Percentiles rank a stretch among this genome's conserved stretches.
Evolutionary conservation across 2,329 filamentous ascomycete genomes (phyloP).

Genomic region (Chaetomiaceae sp.): DNA sequence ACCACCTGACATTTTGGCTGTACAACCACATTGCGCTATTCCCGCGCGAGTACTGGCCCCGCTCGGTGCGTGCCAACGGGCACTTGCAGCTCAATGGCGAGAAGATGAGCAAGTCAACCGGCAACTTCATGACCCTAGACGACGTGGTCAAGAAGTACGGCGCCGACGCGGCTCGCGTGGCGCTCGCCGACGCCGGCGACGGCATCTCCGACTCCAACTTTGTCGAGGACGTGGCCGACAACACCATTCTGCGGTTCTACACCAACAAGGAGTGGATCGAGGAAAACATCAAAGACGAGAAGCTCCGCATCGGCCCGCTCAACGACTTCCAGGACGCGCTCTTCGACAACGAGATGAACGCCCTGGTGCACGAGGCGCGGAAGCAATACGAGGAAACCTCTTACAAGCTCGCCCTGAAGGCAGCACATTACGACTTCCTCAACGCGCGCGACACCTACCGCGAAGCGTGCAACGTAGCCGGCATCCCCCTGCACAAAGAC

Average conservation of each 20-base stretch:
- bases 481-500: constrained; percentile 80
- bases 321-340: constrained; percentile 79
- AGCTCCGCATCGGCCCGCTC: constrained; percentile 68
- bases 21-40: constrained; percentile 93
- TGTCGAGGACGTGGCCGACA: constrained; percentile 90
- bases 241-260: constrained; percentile 79
- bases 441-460: constrained; percentile 77
- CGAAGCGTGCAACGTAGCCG: constrained; percentile 68
- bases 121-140: constrained; percentile 89
- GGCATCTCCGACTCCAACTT: constrained; percentile 95
- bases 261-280: constrained; percentile 83
- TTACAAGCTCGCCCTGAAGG: constrained; percentile 83
- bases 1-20: constrained; percentile 92
- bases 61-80: constrained; percentile 79
- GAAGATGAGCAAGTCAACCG: constrained; percentile 98
- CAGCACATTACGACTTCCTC: constrained; percentile 85
- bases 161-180: constrained; percentile 82
- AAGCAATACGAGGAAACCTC: constrained; percentile 73
- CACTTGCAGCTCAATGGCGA: constrained; percentile 92
- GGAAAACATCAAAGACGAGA: constrained; percentile 65
- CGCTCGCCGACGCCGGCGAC: constrained; percentile 90
- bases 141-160: constrained; percentile 89
- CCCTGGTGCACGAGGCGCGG: constrained; percentile 69
- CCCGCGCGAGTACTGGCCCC: constrained; percentile 81
- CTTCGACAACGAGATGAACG: constrained; percentile 90